Percentiles rank a stretch among this genome's conserved stretches.
phyloP scores from a whole-genome alignment of 23 red algal genomes.

The Porphyridium purpureum region DNA sequence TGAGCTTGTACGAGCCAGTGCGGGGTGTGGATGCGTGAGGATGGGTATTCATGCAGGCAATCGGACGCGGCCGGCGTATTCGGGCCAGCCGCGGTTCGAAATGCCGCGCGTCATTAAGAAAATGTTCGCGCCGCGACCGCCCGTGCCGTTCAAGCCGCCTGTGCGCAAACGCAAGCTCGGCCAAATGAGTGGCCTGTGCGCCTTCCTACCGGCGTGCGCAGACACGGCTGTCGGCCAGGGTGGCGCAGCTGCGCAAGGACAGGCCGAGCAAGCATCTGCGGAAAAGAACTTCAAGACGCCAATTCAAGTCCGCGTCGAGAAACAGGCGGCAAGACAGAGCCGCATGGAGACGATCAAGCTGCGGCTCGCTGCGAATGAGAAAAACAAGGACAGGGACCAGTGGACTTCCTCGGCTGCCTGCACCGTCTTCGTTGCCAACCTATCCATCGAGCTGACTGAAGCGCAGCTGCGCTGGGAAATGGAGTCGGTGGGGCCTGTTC shows the following conservation, averaged over 20 bases:
- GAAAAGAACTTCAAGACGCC: not conserved
- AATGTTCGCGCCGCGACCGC: slow-evolving; percentile 45
- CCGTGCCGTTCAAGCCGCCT: slow-evolving; percentile 58
- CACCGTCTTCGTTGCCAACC: too few species aligned
- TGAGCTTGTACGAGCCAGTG: too few species aligned
- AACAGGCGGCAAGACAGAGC: slow-evolving; percentile 18
- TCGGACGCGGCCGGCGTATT: slow-evolving; percentile 58
- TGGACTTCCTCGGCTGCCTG: slow-evolving; percentile 6
- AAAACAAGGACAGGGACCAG: slow-evolving; percentile 6
- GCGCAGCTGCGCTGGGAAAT: slow-evolving; percentile 22
- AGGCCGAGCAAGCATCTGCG: too few species aligned
- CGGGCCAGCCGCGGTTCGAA: slow-evolving; percentile 35
- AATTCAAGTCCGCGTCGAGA: slow-evolving; percentile 9
- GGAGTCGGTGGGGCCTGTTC: slow-evolving; percentile 30
- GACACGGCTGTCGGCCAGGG: not conserved
- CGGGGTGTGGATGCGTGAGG: too few species aligned
- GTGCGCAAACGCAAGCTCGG: slow-evolving; percentile 16
- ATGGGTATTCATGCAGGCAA: slow-evolving; percentile 41
- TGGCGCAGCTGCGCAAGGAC: too few species aligned
- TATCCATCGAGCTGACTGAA: too few species aligned
- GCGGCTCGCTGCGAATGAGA: slow-evolving; percentile 2
- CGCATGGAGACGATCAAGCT: slow-evolving; percentile 13
- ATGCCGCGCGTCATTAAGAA: slow-evolving; percentile 53
- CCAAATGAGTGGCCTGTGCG: slow-evolving; percentile 27
- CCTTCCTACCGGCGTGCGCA: slow-evolving; percentile 20